Evolutionary conservation across 306 rosid genomes (phyloP), one percentile per base, ranked within the genome.

Genomic region (Inga oerstediana): DNA sequence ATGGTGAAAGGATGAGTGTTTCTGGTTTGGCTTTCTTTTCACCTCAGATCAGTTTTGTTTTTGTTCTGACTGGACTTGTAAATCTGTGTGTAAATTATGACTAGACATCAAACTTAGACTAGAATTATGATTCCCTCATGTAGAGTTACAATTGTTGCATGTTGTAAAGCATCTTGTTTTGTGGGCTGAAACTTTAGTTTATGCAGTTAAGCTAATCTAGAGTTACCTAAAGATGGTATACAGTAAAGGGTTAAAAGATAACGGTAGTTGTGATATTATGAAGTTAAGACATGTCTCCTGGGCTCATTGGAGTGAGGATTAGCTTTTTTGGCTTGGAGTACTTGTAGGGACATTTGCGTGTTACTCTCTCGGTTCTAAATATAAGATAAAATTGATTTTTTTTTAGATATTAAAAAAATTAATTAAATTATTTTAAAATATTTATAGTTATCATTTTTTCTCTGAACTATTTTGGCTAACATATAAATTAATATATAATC

Each of bases 1-100:
- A 22, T 35, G 82, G 67, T 45, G 52, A 65, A 85, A 79, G 78
- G 74, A 34, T 37, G 78, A 22, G 7, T 62, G 46, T 13, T 45
- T 82, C 70, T 74, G n/a, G 48, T 81, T 43, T 30, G 37, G 76
- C 7, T 52, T 73, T 66, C 34, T 56, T 67, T 17, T 17, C 2
- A n/a, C 20, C 46, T 72, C 46, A n/a, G 45, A 17, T 20, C 19
- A 16, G 2, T 72, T 54, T 79, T 10, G 19, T 46, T 24, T 30
- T n/a, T 0, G 32, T 46, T 54, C 30, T 24, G 59, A 13, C 44
- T 74, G 9, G 69, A 39, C 14, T 24, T 79, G 88, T 85, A 84
- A 64, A 79, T 79, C 80, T 35, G 54, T 65, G 34, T 45, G 73
- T 64, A 75, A 81, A 35, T 59, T 70, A 59, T 27, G 34, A 27